Percentiles rank a stretch among this genome's conserved stretches.
phyloP scores from a whole-genome alignment of 2,329 filamentous ascomycete genomes.

The Seiridium unicorne region DNA sequence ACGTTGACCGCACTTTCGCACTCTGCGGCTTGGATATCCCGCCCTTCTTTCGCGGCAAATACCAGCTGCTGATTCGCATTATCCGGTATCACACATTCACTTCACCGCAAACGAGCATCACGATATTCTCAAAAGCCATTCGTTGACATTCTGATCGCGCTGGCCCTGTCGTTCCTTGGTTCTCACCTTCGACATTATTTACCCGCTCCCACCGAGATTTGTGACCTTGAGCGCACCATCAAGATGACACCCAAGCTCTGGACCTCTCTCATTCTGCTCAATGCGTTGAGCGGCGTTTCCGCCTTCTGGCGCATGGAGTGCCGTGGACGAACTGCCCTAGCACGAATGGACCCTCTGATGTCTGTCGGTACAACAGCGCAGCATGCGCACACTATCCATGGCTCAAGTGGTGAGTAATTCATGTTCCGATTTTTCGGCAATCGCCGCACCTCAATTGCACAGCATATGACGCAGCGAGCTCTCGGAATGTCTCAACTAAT shows the following conservation, averaged over 20 bases:
- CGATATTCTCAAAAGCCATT: neutral
- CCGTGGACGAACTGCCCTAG: conserved; percentile 65
- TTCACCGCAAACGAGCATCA: neutral
- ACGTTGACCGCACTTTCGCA: neutral
- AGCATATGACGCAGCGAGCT: conserved; percentile 8
- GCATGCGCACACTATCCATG: conserved; percentile 76
- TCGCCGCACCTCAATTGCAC: too few relatives aligned
- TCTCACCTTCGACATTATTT: neutral
- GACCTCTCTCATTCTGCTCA: neutral
- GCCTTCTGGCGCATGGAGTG: conserved; percentile 94
- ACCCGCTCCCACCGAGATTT: neutral
- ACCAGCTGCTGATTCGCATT: neutral
- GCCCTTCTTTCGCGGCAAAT: neutral
- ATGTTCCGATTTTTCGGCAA: neutral
- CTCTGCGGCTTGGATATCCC: neutral
- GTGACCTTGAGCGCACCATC: neutral
- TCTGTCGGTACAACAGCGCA: conserved; percentile 55
- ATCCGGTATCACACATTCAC: neutral
- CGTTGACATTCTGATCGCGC: neutral
- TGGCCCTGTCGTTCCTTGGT: neutral
- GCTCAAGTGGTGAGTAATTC: conserved; percentile 66
- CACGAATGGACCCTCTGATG: conserved; percentile 76
- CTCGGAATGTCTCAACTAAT: conserved; percentile 14
- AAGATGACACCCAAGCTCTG: conserved; percentile 2
- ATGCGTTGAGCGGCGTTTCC: conserved; percentile 29